Evolutionary conservation across 768 basidiomycete species (phyloP).

Genomic region (Collybia nuda): DNA sequence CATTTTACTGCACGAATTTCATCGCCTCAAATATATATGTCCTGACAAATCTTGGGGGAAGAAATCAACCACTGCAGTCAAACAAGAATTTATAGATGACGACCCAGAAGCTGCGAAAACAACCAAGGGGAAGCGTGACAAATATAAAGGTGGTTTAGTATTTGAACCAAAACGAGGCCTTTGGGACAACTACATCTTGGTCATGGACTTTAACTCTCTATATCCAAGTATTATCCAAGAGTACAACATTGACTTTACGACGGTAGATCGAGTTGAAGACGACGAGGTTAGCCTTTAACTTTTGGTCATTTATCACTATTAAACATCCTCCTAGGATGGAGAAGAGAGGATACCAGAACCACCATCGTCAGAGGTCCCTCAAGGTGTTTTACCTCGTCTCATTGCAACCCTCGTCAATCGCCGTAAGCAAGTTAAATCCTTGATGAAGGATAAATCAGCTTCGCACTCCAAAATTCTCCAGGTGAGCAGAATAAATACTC

Average conservation of each 20-base stretch:
- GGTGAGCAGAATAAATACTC: constrained; percentile 38
- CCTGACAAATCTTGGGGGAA: constrained; percentile 93
- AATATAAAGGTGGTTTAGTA: constrained; percentile 98
- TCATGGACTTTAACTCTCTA: constrained; percentile 99
- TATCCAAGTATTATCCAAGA: constrained; percentile 99
- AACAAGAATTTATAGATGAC: constrained; percentile 48
- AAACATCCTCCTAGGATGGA: constrained; percentile 32
- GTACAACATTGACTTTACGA: constrained; percentile 99
- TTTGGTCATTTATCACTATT: neutral
- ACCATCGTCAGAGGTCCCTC: constrained; percentile 64
- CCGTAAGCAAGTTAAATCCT: constrained; percentile 83
- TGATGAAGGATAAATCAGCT: constrained; percentile 88
- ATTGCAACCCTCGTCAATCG: constrained; percentile 95
- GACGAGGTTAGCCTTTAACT: constrained; percentile 41
- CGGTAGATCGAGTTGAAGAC: constrained; percentile 73
- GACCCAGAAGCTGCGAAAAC: constrained; percentile 60
- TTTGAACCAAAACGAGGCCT: constrained; percentile 95
- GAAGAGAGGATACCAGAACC: constrained; percentile 92
- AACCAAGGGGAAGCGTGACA: constrained; percentile 78
- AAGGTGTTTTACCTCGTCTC: constrained; percentile 94
- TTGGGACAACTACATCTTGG: constrained; percentile 95
- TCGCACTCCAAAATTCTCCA: constrained; percentile 79
- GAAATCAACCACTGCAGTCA: constrained; percentile 52
- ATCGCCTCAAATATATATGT: constrained; percentile 91
- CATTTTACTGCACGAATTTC: constrained; percentile 97